phyloP scores from a whole-genome alignment of 176 grass and related monocot species.

The Aegilops umbellulata region DNA sequence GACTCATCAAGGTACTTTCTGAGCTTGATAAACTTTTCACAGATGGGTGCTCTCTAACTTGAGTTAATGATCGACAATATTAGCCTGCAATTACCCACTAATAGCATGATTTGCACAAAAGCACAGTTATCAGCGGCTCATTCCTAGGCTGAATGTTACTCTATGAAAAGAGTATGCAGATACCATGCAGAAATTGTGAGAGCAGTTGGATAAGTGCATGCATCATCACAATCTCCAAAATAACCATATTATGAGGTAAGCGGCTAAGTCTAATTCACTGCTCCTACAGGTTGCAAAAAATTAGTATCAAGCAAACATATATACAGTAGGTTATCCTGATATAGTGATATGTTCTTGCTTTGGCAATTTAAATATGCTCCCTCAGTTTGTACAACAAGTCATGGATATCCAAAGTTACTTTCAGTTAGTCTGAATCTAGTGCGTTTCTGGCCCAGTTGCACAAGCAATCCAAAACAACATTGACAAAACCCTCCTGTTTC shows the following conservation, averaged over 20 bases:
- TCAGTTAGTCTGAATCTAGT: not conserved
- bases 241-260: not conserved
- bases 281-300: not conserved
- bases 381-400: not conserved
- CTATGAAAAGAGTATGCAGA: not conserved
- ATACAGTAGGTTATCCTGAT: not conserved
- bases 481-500: not conserved
- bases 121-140: not conserved
- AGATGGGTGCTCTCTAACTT: not conserved
- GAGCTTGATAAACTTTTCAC: not conserved
- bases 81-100: not conserved
- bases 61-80: not conserved
- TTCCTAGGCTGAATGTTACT: not conserved
- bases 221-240: not conserved
- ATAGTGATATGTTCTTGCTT: not conserved
- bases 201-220: not conserved
- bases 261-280: not conserved
- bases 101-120: not conserved
- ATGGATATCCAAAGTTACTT: not conserved
- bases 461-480: slow-evolving; percentile 8
- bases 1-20: slow-evolving; percentile 14
- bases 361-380: not conserved
- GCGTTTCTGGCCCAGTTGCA: not conserved
- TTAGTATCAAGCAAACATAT: not conserved
- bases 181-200: not conserved